Percentiles rank a stretch among this genome's conserved stretches.
Evolutionary conservation across 257 asterid species (phyloP).

Genomic region (Eustoma russellianum): DNA sequence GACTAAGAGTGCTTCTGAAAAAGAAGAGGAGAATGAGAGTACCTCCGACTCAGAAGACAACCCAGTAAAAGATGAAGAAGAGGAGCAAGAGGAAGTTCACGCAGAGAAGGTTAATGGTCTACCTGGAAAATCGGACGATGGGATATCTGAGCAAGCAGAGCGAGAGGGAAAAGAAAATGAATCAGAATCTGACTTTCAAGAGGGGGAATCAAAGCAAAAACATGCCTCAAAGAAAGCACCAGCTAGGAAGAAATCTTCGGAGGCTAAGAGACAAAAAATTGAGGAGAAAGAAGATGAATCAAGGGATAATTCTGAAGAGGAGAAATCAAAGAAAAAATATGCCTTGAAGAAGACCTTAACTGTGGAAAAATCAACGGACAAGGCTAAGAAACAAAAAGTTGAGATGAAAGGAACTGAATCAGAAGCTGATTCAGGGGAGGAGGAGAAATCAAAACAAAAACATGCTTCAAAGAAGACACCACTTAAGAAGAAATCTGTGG

Average conservation of each 20-base stretch:
- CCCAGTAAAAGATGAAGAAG: constrained; percentile 39
- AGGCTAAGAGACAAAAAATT: constrained; percentile 40
- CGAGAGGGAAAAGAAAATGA: constrained; percentile 49
- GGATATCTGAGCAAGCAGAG: constrained; percentile 54
- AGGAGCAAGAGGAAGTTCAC: constrained; percentile 25
- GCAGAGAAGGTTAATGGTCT: constrained; percentile 39
- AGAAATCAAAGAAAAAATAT: constrained; percentile 29
- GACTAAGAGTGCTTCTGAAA: constrained; percentile 37
- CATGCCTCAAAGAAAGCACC: constrained; percentile 34
- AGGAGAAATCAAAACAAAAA: no score
- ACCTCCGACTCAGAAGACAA: constrained; percentile 52
- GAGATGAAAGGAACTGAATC: not conserved
- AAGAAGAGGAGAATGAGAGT: constrained; percentile 33
- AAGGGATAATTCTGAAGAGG: constrained; percentile 35
- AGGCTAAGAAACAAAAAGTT: constrained; percentile 40
- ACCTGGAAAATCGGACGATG: constrained; percentile 54
- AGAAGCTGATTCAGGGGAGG: no score
- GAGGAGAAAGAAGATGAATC: constrained; percentile 40
- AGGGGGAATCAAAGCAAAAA: constrained; percentile 30
- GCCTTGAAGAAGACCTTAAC: constrained; percentile 31
- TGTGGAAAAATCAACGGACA: constrained; percentile 39
- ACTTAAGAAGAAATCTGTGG: constrained; percentile 26
- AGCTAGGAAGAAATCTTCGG: constrained; percentile 37
- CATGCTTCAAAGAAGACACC: constrained; percentile 17
- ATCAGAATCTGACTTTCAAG: constrained; percentile 36